Base-by-base conservation (phyloP, 371 early-diverging fungal genomes). In the Mucor lusitanicus region DNA sequence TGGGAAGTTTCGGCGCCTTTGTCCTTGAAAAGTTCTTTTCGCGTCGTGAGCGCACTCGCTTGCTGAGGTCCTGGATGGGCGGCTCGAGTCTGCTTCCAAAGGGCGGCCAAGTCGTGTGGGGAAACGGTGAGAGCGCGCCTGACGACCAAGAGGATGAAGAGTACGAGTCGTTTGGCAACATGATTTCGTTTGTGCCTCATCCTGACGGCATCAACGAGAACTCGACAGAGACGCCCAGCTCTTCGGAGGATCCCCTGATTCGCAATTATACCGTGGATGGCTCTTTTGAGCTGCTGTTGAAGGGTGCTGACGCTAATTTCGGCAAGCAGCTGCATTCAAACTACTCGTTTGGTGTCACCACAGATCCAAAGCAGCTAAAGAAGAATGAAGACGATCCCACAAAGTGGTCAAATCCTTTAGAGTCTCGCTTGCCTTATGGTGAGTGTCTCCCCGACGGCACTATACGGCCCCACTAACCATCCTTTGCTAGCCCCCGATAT, bases 21-120 rank as follows among this genome's bases (percentile, higher is more conserved):
- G 72, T 95, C 12, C 75, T 96, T 17, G 97, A 98, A 72, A 90
- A 88, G 56, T 92, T 95, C 79, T 94, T 97, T 78, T 89, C 90
- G 13, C 81, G 88, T 60, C 77, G 85, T 19, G 94, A 97, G 67
- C 85, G 95, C 8, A 86, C 90, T 5, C 85, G 81, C 8, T 67
- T 97, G 12, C 92, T 94, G 77, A 88, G 94, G 37, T 89, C 87
- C n/a, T 97, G 95, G 96, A 90, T 90, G 23, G 94, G 94, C 3
- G 84, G 90, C 17, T 74, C 87, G 3, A 84, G 87, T 35, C 84
- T 96, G 85, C 72, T 97, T 12, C 97, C 96, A 56, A 95, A 94
- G 72, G 98, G 98, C 42, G 96, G 95, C 33, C 80, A 90, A 30
- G 74, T 74, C 0, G 70, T 97, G 44, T 98, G 97, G 97, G 95